Evolutionary conservation across 2,329 filamentous ascomycete genomes (phyloP).

Genomic region (Drechmeria coniospora): DNA sequence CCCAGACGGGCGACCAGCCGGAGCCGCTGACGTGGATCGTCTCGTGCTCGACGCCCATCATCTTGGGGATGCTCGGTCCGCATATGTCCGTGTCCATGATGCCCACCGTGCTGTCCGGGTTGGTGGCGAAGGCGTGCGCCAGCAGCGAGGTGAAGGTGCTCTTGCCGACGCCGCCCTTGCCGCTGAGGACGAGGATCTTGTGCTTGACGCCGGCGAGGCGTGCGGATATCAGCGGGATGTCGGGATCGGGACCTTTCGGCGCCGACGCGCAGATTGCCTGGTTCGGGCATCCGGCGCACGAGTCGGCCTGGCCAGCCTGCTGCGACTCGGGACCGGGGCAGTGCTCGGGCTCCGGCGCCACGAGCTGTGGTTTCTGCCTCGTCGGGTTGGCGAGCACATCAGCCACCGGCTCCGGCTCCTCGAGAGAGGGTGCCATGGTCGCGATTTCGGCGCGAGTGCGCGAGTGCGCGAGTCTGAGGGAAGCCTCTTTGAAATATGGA

Average conservation of each 20-base stretch:
- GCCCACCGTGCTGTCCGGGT: slow-evolving; percentile 65
- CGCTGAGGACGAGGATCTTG: slow-evolving; percentile 83
- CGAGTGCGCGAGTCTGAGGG: not conserved
- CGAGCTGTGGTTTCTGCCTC: slow-evolving; percentile 66
- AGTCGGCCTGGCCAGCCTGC: slow-evolving; percentile 55
- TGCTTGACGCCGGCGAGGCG: slow-evolving; percentile 71
- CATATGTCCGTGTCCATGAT: slow-evolving; percentile 99
- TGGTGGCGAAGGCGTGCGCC: slow-evolving; percentile 74
- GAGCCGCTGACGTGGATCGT: slow-evolving; percentile 80
- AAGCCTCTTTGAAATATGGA: no score
- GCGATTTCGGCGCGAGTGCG: not conserved
- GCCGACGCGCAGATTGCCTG: slow-evolving; percentile 88
- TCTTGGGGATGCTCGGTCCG: slow-evolving; percentile 90
- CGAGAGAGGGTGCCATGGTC: slow-evolving; percentile 66
- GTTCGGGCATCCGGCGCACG: slow-evolving; percentile 90
- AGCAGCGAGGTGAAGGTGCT: slow-evolving; percentile 84
- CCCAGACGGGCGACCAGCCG: slow-evolving; percentile 94
- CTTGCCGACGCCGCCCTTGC: slow-evolving; percentile 95
- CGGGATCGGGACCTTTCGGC: slow-evolving; percentile 88
- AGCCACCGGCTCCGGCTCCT: slow-evolving; percentile 50
- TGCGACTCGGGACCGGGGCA: slow-evolving; percentile 82
- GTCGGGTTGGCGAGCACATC: slow-evolving; percentile 63
- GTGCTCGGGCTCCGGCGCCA: slow-evolving; percentile 92
- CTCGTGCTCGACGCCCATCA: slow-evolving; percentile 93
- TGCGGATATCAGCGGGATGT: slow-evolving; percentile 75